Evolutionary conservation across 2,329 filamentous ascomycete species (phyloP).

Genomic region (Fusarium coffeatum): DNA sequence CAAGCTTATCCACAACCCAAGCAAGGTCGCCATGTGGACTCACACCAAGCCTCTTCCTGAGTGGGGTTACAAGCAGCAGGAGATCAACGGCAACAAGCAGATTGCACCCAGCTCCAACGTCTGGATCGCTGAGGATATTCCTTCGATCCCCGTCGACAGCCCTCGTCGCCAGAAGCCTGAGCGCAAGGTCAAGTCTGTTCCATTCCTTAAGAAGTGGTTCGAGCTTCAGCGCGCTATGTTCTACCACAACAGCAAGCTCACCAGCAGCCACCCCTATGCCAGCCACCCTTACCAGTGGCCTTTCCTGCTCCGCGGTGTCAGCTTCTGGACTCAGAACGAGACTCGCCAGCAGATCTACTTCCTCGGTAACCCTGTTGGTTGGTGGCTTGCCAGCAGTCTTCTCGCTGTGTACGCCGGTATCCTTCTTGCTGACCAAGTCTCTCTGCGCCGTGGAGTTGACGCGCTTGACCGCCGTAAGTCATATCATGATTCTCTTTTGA

Average conservation of each 20-base stretch:
- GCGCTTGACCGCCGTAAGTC: constrained; percentile 91
- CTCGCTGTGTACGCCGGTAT: constrained; percentile 95
- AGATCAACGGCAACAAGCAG: constrained; percentile 99
- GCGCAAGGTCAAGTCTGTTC: constrained; percentile 82
- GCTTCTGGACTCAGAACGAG: constrained; percentile 98
- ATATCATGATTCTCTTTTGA: neutral
- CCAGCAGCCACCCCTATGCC: constrained; percentile 95
- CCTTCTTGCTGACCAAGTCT: constrained; percentile 91
- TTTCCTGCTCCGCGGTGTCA: constrained; percentile 95
- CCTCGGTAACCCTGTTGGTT: constrained; percentile 94
- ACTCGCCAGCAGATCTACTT: constrained; percentile 99
- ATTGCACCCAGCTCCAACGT: constrained; percentile 88
- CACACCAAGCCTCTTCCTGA: constrained; percentile 95
- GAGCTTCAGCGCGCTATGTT: constrained; percentile 99
- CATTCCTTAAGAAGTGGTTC: constrained; percentile 94
- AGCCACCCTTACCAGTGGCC: constrained; percentile 98
- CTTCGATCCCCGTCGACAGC: constrained; percentile 78
- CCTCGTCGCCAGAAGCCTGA: constrained; percentile 79
- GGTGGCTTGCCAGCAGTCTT: constrained; percentile 95
- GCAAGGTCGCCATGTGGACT: constrained; percentile 99
- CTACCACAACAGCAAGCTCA: constrained; percentile 98
- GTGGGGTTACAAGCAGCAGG: constrained; percentile 96
- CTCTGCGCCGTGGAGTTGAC: constrained; percentile 90
- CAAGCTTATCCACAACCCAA: constrained; percentile 93
- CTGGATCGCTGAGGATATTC: constrained; percentile 92